These are phyloP conservation scores for Metschnikowia anglica DNA, from an alignment of 805 yeast species.

Conservation along the genomic window DNA sequence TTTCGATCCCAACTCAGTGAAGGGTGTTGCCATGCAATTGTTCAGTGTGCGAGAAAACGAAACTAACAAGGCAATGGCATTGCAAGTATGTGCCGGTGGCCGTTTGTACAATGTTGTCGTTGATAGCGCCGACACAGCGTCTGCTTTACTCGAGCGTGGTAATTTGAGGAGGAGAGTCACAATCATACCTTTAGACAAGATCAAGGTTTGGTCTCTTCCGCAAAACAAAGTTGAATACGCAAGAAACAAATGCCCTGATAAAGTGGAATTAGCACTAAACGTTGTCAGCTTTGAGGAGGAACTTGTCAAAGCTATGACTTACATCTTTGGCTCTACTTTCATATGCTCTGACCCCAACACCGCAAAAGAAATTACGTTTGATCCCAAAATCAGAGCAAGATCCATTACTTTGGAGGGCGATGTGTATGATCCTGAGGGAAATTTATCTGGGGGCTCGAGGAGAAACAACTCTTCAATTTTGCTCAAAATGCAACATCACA, in stretches of 20 bases:
- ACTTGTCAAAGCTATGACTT: constrained; percentile 80
- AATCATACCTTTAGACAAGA: constrained; percentile 87
- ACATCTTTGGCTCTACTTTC: constrained; percentile 86
- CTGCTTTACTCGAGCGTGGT: constrained; percentile 76
- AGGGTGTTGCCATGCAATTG: constrained; percentile 87
- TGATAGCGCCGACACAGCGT: constrained; percentile 81
- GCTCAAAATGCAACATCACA: constrained; percentile 64
- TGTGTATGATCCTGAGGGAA: constrained; percentile 93
- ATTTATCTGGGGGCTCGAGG: constrained; percentile 92
- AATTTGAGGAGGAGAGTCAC: constrained; percentile 79
- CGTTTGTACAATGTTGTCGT: constrained; percentile 87
- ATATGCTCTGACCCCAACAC: constrained; percentile 85
- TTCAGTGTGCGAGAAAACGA: constrained; percentile 61
- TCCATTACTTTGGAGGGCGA: constrained; percentile 93
- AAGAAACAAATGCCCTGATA: constrained; percentile 72
- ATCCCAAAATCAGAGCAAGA: constrained; percentile 74
- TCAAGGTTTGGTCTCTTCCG: constrained; percentile 58
- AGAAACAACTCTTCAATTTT: constrained; percentile 57
- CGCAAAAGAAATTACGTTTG: constrained; percentile 85
- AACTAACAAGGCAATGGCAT: constrained; percentile 67
- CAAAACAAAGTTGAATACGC: constrained; percentile 59
- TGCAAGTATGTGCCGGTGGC: constrained; percentile 94
- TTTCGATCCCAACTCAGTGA: constrained; percentile 63
- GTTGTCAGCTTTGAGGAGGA: constrained; percentile 72
- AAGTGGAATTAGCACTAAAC: constrained; percentile 87